phyloP scores from a whole-genome alignment of 2,329 filamentous ascomycete species.

The Dothiorella sarmentorum region DNA sequence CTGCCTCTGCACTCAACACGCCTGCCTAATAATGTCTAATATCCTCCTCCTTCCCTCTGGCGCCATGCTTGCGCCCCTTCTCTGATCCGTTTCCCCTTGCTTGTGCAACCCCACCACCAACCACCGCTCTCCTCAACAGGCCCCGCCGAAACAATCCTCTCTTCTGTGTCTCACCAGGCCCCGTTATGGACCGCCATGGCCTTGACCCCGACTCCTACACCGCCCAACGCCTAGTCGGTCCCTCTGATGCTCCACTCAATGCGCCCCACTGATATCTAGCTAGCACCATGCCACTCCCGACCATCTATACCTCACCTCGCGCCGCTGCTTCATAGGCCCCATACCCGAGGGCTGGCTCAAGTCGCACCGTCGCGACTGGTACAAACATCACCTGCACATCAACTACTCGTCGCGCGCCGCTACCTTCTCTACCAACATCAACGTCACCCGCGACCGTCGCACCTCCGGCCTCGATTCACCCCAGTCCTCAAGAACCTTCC shows the following conservation, averaged over 20 bases:
- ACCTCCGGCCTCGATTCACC: slow-evolving; percentile 41
- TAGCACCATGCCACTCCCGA: slow-evolving; percentile 60
- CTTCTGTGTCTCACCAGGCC: slow-evolving; percentile 5
- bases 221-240: slow-evolving; percentile 43
- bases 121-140: background rate
- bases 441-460: slow-evolving; percentile 42
- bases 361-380: slow-evolving; percentile 62
- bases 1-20: background rate
- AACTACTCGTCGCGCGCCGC: slow-evolving; percentile 43
- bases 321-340: slow-evolving; percentile 63
- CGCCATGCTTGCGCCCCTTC: background rate
- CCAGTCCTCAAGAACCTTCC: slow-evolving; percentile 36
- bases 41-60: no score
- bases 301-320: slow-evolving; percentile 60
- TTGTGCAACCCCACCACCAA: background rate
- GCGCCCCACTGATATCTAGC: slow-evolving; percentile 20
- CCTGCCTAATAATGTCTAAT: slow-evolving; percentile 9
- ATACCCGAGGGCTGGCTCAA: slow-evolving; percentile 64
- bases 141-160: background rate
- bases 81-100: background rate
- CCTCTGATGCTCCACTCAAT: background rate
- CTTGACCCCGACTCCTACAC: slow-evolving; percentile 49
- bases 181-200: slow-evolving; percentile 8
- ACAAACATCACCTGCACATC: slow-evolving; percentile 49
- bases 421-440: slow-evolving; percentile 51